A percentile compares a stretch with the other conserved stretches of the same genome.
These are phyloP conservation scores for Neofusicoccum laricinum DNA, from an alignment of 2,329 filamentous ascomycete genomes.

Conservation along the genomic window DNA sequence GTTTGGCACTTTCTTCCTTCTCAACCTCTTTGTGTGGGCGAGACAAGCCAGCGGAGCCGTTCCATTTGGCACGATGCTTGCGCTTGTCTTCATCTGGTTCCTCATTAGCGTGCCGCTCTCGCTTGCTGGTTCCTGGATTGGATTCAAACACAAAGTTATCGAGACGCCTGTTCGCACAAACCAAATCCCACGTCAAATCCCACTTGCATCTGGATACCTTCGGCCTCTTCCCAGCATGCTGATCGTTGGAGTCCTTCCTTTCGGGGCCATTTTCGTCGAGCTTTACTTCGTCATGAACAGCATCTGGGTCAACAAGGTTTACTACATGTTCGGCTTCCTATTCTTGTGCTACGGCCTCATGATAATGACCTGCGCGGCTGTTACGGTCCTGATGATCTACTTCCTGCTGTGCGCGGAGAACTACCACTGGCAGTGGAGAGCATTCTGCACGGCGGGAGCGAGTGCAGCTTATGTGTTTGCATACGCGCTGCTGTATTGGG, in stretches of 20 bases:
- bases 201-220: slow-evolving; percentile 77
- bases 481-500: slow-evolving; percentile 87
- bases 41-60: slow-evolving; percentile 90
- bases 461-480: slow-evolving; percentile 89
- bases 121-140: slow-evolving; percentile 86
- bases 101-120: slow-evolving; percentile 91
- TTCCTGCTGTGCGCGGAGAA: slow-evolving; percentile 95
- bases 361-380: slow-evolving; percentile 90
- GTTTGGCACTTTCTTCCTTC: slow-evolving; percentile 84
- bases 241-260: slow-evolving; percentile 87
- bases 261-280: slow-evolving; percentile 96
- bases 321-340: slow-evolving; percentile 99
- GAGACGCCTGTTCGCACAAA: slow-evolving; percentile 88
- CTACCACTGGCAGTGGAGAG: slow-evolving; percentile 98
- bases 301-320: slow-evolving; percentile 97
- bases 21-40: slow-evolving; percentile 95
- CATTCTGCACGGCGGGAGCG: slow-evolving; percentile 87
- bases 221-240: slow-evolving; percentile 86
- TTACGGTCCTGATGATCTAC: slow-evolving; percentile 92
- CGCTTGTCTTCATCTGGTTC: slow-evolving; percentile 93
- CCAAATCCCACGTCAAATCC: slow-evolving; percentile 96
- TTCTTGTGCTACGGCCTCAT: slow-evolving; percentile 97
- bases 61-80: slow-evolving; percentile 94
- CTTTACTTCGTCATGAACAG: slow-evolving; percentile 99
- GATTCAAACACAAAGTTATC: slow-evolving; percentile 69